phyloP scores from a whole-genome alignment of 768 basidiomycete genomes.

The Cytidiella melzeri region DNA sequence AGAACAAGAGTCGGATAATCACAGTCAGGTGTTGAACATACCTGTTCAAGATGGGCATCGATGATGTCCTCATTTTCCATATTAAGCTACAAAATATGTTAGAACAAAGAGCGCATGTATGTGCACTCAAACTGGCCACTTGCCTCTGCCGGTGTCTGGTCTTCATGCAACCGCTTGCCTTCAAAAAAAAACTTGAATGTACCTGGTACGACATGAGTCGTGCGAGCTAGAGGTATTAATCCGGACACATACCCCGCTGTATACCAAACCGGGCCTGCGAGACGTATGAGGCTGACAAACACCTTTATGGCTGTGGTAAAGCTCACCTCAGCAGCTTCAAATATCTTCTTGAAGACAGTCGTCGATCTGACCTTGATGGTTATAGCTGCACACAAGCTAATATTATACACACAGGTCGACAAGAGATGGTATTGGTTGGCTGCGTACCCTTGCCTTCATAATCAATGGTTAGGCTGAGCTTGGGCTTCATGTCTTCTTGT shows the following conservation, averaged over 20 bases:
- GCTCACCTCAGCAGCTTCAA: conserved; percentile 6
- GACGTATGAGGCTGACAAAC: neutral
- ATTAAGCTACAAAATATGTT: neutral
- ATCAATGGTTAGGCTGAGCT: conserved; percentile 1
- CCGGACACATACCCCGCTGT: neutral
- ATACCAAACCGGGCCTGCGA: conserved; percentile 2
- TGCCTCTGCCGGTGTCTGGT: conserved; percentile 4
- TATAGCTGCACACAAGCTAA: too few relatives aligned
- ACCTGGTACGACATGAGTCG: neutral
- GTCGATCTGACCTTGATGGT: conserved; percentile 5
- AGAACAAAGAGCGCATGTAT: too few relatives aligned
- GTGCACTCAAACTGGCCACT: too few relatives aligned
- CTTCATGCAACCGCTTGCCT: neutral
- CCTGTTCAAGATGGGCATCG: conserved; percentile 6
- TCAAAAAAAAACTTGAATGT: conserved; percentile 1
- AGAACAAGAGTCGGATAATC: too few relatives aligned
- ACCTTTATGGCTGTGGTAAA: neutral
- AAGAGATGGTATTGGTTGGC: too few relatives aligned
- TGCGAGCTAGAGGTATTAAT: neutral
- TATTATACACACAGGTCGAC: neutral
- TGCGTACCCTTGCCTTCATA: conserved; percentile 1
- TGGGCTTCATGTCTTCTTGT: conserved; percentile 5
- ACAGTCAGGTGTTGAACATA: too few relatives aligned
- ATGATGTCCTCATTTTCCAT: conserved; percentile 5
- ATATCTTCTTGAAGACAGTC: conserved; percentile 7